Evolutionary conservation across 371 early-diverging fungal genomes (phyloP), one percentile per base, ranked within the genome.

Genomic region (Quaeritorhiza haematococci): DNA sequence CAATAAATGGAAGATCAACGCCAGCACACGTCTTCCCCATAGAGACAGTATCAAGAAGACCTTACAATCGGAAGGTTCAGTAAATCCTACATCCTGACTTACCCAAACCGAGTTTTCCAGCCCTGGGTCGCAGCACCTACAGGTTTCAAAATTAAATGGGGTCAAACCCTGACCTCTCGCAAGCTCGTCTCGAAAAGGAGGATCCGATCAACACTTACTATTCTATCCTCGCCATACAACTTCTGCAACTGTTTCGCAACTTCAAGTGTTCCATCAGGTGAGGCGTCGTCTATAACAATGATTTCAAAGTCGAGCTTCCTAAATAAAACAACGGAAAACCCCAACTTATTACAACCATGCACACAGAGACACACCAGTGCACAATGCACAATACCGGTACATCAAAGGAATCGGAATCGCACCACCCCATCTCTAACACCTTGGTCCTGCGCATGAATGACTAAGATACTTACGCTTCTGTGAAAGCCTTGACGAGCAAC

Each of bases 241-340:
- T 69, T 75, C 56, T 89, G 85, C 13, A 98, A 80, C 71, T 92
- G 85, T 64, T 87, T 83, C 50, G 98, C 98, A 28, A 94, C 83
- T 52, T 93, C 92, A 44, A 90, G 81, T 2, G 99, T 99, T 29
- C 95, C 96, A 71, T 99, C 99, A n/a, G 98, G 97, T 63, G 94
- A 94, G 50, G 84, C 88, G 69, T 99, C 99, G 74, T 99, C 99
- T 38, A 99, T 90, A 68, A 99, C 87, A 53, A 99, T 91, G 49
- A 99, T 89, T 66, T 96, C 96, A 75, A 89, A 98, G 71, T 92
- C 87, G 44, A 92, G 79, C 30, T 84, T 64, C 26, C 79, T 68
- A n/a, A 62, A 70, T 69, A 62, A 21, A 32, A 28, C 15, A 48
- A 33, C n/a, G n/a, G n/a, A 26, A 38, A 47, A 10, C n/a, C n/a